phyloP scores from a whole-genome alignment of 768 basidiomycete genomes.

The Mycena albidolilacea region DNA sequence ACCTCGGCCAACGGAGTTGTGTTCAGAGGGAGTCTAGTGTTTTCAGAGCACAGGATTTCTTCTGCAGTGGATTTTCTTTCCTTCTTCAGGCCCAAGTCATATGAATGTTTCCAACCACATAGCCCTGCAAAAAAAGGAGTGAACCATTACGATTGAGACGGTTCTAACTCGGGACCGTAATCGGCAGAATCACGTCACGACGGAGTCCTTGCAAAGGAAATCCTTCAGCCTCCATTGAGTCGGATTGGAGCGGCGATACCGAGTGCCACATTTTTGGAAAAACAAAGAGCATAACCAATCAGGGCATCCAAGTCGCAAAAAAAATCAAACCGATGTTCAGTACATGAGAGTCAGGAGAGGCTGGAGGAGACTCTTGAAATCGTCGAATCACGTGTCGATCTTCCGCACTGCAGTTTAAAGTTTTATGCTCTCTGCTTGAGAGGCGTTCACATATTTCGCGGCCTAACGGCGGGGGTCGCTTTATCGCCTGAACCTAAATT shows the following conservation, averaged over 20 bases:
- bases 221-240: constrained; percentile 18
- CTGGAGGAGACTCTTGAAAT: background rate
- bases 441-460: background rate
- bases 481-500: constrained; percentile 6
- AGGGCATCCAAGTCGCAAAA: background rate
- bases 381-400: background rate
- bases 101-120: background rate
- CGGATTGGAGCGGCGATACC: constrained; percentile 21
- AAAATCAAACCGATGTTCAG: background rate
- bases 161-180: constrained; percentile 38
- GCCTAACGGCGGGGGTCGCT: background rate
- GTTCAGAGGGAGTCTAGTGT: background rate
- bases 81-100: background rate
- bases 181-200: constrained; percentile 36
- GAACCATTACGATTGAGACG: constrained; percentile 18
- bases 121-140: background rate
- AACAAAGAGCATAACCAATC: background rate
- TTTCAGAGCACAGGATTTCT: background rate
- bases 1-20: constrained; percentile 20
- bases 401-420: background rate
- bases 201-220: constrained; percentile 24
- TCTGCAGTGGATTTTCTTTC: background rate
- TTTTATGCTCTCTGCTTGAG: too few relatives aligned
- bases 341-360: too few relatives aligned
- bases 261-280: constrained; percentile 11